Percentiles rank a stretch among this genome's conserved stretches.
Evolutionary conservation across 2,329 filamentous ascomycete species (phyloP).

Genomic region (Madurella mycetomatis): DNA sequence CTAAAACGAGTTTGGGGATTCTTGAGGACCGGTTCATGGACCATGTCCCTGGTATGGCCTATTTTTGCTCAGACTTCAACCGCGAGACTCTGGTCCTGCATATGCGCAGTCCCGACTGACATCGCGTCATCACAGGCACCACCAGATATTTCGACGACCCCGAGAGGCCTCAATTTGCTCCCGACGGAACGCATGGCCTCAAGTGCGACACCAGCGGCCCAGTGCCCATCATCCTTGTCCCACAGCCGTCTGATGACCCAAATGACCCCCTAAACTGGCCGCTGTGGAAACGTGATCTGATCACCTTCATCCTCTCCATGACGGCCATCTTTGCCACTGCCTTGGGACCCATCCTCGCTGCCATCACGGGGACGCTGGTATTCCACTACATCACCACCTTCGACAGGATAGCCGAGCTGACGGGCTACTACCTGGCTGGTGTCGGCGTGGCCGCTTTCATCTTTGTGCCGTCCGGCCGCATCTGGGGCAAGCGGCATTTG

Average conservation of each 20-base stretch:
- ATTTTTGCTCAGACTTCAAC: background rate
- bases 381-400: constrained; percentile 62
- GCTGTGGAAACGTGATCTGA: constrained; percentile 76
- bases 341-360: constrained; percentile 80
- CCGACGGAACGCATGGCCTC: constrained; percentile 44
- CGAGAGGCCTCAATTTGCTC: constrained; percentile 41
- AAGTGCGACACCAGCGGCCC: constrained; percentile 69
- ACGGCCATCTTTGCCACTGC: constrained; percentile 79
- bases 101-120: constrained; percentile 1
- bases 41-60: constrained; percentile 67
- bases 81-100: background rate
- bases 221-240: constrained; percentile 70
- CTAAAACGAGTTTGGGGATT: constrained; percentile 55
- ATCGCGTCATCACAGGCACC: constrained; percentile 42
- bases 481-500: constrained; percentile 89
- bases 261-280: constrained; percentile 88
- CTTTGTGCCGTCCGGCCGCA: constrained; percentile 79
- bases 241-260: constrained; percentile 85
- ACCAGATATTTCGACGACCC: constrained; percentile 62
- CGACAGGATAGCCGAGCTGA: constrained; percentile 74
- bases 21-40: constrained; percentile 62
- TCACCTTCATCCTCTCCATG: constrained; percentile 72
- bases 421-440: constrained; percentile 81
- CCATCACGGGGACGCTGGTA: constrained; percentile 76
- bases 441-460: constrained; percentile 77